Evolutionary conservation across 75 land plant genomes (phyloP).

Genomic region (Picea glauca): DNA sequence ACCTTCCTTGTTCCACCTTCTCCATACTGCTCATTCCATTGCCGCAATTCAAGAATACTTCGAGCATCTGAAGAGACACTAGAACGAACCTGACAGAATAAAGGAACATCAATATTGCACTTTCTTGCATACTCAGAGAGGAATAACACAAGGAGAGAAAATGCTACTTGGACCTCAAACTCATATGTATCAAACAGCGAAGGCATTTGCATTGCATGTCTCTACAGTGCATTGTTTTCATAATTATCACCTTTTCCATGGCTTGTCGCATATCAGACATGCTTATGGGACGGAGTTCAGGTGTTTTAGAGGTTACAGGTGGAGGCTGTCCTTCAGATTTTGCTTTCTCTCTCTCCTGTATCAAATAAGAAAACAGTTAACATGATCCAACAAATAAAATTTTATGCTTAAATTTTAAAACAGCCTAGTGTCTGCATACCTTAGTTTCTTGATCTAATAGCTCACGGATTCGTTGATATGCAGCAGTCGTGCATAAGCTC

Average conservation of each 20-base stretch:
- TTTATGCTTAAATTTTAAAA: neutral
- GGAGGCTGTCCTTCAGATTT: slow-evolving; percentile 29
- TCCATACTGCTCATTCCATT: slow-evolving; percentile 53
- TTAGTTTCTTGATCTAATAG: slow-evolving; percentile 39
- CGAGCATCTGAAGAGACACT: slow-evolving; percentile 44
- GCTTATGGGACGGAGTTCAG: slow-evolving; percentile 38
- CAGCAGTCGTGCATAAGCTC: slow-evolving; percentile 54
- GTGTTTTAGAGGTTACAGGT: slow-evolving; percentile 24
- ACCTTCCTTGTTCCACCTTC: slow-evolving; percentile 48
- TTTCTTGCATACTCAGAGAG: neutral
- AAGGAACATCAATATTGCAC: neutral
- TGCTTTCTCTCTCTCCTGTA: slow-evolving; percentile 36
- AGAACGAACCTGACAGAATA: slow-evolving; percentile 33
- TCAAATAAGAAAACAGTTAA: neutral
- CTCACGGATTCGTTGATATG: slow-evolving; percentile 45
- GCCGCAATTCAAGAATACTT: slow-evolving; percentile 40
- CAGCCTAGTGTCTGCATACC: neutral
- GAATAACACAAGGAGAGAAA: neutral
- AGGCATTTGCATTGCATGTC: too few species aligned
- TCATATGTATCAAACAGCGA: neutral
- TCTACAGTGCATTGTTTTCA: neutral
- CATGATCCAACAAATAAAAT: neutral
- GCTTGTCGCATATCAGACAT: slow-evolving; percentile 53
- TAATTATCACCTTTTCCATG: slow-evolving; percentile 39
- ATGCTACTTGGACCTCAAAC: neutral